phyloP scores from a whole-genome alignment of 495 filamentous ascomycete genomes.

The Aeminium ludgeri region DNA sequence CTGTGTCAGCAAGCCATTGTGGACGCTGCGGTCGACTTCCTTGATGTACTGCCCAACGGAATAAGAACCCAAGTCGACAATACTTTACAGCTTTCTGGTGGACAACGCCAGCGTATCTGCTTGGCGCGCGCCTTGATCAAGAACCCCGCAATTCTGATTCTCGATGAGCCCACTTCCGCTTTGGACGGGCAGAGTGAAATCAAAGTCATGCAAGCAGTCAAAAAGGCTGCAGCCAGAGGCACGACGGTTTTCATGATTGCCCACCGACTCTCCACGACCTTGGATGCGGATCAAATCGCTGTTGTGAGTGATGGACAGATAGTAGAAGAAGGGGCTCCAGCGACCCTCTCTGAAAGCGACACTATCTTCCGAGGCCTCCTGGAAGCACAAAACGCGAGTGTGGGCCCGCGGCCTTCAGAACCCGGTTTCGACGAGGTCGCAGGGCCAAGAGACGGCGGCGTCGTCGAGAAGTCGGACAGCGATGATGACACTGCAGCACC shows the following conservation, averaged over 20 bases:
- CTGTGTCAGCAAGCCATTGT: conserved; percentile 62
- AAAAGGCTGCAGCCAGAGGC: conserved; percentile 57
- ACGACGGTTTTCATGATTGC: conserved; percentile 94
- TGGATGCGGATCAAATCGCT: conserved; percentile 78
- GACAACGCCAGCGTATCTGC: conserved; percentile 93
- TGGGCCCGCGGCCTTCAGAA: not conserved
- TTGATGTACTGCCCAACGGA: conserved; percentile 85
- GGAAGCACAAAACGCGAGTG: conserved; percentile 4
- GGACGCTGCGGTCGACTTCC: conserved; percentile 88
- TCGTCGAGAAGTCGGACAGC: not conserved
- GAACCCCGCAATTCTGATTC: conserved; percentile 82
- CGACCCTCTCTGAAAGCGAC: conserved; percentile 6
- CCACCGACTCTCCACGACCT: conserved; percentile 87
- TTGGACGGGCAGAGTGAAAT: conserved; percentile 93
- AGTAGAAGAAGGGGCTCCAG: conserved; percentile 60
- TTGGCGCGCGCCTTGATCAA: conserved; percentile 89
- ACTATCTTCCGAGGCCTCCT: conserved; percentile 21
- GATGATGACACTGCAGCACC: not conserved
- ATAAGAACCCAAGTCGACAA: conserved; percentile 84
- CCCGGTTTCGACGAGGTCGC: too few species aligned
- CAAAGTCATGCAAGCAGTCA: conserved; percentile 76
- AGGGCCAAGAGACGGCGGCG: too few species aligned
- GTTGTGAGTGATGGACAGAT: conserved; percentile 74
- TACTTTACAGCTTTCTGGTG: conserved; percentile 83
- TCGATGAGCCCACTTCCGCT: conserved; percentile 61